These are phyloP conservation scores for Chlorella ohadii DNA, from an alignment of 139 green algal species.

Conservation along the genomic window DNA sequence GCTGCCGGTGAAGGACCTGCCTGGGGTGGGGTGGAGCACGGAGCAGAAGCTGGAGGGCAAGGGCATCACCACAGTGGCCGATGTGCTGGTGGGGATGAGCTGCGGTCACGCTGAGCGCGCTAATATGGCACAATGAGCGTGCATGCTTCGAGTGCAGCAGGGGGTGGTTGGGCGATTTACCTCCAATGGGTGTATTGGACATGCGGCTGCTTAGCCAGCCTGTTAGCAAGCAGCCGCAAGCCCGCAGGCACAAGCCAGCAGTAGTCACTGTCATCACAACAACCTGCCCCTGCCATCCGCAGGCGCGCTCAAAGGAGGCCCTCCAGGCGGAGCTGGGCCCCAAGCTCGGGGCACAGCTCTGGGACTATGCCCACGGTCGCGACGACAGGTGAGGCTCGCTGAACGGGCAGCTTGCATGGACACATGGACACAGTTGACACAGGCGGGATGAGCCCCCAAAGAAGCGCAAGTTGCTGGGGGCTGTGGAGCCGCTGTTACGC, in stretches of 20 bases:
- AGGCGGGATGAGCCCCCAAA: conserved; percentile 57
- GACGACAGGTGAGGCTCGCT: conserved; percentile 11
- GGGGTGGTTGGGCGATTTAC: too few relatives aligned
- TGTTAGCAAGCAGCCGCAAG: too few relatives aligned
- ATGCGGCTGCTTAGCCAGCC: too few relatives aligned
- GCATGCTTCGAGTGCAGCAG: too few relatives aligned
- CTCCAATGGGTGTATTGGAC: too few relatives aligned
- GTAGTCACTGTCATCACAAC: too few relatives aligned
- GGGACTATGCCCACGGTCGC: conserved; percentile 48
- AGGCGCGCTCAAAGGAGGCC: conserved; percentile 50
- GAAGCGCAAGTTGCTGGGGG: conserved; percentile 53
- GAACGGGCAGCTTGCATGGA: too few relatives aligned
- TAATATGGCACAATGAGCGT: neutral
- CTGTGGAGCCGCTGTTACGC: too few relatives aligned
- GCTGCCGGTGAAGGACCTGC: conserved; percentile 77
- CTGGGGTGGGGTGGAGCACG: conserved; percentile 86
- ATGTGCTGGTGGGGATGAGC: conserved; percentile 42
- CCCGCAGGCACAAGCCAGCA: too few relatives aligned
- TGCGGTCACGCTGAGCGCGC: neutral
- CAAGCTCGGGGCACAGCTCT: conserved; percentile 76
- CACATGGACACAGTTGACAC: too few relatives aligned
- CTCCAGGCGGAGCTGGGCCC: conserved; percentile 75
- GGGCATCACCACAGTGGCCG: conserved; percentile 65
- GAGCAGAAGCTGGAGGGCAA: conserved; percentile 66
- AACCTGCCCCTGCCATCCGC: neutral